Percentiles rank a stretch among this genome's conserved stretches.
Conservation (phyloP, 768 basidiomycete genomes). For the Agrocybe praecox region DNA sequence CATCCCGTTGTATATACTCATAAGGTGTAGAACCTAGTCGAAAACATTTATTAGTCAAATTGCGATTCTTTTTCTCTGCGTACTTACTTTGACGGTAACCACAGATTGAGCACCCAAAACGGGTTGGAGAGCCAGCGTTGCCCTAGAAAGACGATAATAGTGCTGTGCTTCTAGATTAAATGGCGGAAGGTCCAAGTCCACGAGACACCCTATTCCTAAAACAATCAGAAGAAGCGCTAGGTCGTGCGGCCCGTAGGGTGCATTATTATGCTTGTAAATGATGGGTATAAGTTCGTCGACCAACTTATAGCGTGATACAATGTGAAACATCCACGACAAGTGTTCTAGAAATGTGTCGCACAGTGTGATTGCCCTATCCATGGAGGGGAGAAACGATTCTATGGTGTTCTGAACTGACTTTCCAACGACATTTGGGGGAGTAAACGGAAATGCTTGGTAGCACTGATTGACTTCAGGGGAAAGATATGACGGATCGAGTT, state of each 20-base stretch:
- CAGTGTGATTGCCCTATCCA: slow-evolving; percentile 40
- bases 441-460: slow-evolving; percentile 47
- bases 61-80: not conserved
- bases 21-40: slow-evolving; percentile 45
- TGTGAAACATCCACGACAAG: slow-evolving; percentile 52
- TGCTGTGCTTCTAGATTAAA: slow-evolving; percentile 56
- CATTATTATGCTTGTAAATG: slow-evolving; percentile 41
- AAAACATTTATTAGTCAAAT: not conserved
- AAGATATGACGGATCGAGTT: slow-evolving; percentile 46
- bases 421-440: slow-evolving; percentile 35
- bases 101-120: slow-evolving; percentile 45
- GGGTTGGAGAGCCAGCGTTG: slow-evolving; percentile 47
- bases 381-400: slow-evolving; percentile 46
- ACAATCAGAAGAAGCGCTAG: slow-evolving; percentile 49
- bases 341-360: slow-evolving; percentile 52
- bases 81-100: slow-evolving; percentile 43
- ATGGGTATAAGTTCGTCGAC: slow-evolving; percentile 46
- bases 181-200: slow-evolving; percentile 46
- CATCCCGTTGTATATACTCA: slow-evolving; percentile 57
- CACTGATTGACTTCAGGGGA: slow-evolving; percentile 45
- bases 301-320: slow-evolving; percentile 47
- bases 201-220: slow-evolving; percentile 48
- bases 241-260: slow-evolving; percentile 49
- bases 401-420: slow-evolving; percentile 39
- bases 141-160: slow-evolving; percentile 50